Conservation (phyloP, 2,329 filamentous ascomycete genomes). For the Amauroascus verrucosus region DNA sequence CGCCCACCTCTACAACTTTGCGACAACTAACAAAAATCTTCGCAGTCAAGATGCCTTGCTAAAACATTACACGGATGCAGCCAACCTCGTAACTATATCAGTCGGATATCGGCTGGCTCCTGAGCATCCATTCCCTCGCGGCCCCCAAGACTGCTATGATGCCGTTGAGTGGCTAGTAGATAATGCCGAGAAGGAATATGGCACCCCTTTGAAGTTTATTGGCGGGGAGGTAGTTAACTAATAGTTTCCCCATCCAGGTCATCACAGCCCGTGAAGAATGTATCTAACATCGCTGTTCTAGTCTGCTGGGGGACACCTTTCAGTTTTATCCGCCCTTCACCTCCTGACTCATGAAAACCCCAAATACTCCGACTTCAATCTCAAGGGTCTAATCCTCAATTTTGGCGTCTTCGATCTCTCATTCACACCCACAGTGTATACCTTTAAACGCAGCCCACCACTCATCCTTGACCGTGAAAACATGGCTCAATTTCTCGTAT, state of each 20-base stretch:
- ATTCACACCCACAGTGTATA: conserved; percentile 35
- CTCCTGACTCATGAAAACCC: conserved; percentile 27
- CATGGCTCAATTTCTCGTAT: conserved; percentile 33
- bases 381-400: conserved; percentile 44
- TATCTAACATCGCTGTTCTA: conserved; percentile 15
- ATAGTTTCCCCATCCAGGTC: too few relatives aligned
- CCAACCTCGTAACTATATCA: conserved; percentile 42
- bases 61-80: conserved; percentile 42
- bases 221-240: conserved; percentile 34
- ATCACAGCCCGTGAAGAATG: background rate
- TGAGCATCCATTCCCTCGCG: conserved; percentile 48
- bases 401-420: conserved; percentile 45
- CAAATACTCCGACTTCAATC: conserved; percentile 30
- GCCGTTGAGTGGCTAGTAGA: conserved; percentile 45
- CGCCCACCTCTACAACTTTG: conserved; percentile 1
- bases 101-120: conserved; percentile 52
- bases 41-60: conserved; percentile 40
- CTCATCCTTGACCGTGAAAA: conserved; percentile 40
- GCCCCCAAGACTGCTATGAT: conserved; percentile 48
- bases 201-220: conserved; percentile 36
- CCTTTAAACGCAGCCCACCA: conserved; percentile 26
- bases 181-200: conserved; percentile 36
- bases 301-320: conserved; percentile 45
- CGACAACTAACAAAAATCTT: background rate
- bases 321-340: conserved; percentile 39